Base-by-base conservation (phyloP, 208 protist genomes). In the Wallacemonas sp. region DNA sequence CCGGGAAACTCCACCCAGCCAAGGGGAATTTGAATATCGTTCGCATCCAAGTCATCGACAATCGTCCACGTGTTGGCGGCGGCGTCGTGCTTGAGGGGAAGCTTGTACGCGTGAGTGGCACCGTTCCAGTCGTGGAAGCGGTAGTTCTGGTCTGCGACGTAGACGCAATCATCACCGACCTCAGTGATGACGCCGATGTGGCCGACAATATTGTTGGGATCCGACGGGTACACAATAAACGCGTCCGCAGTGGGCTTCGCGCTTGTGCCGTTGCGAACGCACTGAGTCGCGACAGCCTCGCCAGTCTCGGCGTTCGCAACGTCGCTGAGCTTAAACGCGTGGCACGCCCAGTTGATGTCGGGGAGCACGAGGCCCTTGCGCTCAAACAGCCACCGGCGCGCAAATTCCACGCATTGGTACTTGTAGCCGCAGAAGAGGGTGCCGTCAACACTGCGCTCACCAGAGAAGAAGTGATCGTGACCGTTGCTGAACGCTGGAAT, bases 341-440 rank as follows among this genome's bases (percentile, higher is more conserved):
- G 79, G 54, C 78, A 86, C 10, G 91, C 91, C 86, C 85, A 91
- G 54, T 87, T 81, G 14, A 96, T 79, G 16, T 96, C 86, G 4
- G 85, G 86, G 5, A 96, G 80, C 61, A 92, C 70, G 20, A 96
- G 77, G 0, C 77, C 77, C 57, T 96, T 96, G 33, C 80, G 77
- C 72, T 90, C 76, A 66, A 82, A 80, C 45, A 96, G 65, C 86
- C 87, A 93, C 38, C 91, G 91, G 18, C 91, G 91, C 11, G 87
- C 91, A 49, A 94, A 96, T 72, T 96, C 91, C 20, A 94, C 87
- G 59, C 87, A 96, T 69, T 96, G 91, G 64, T 93, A 96, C 76
- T 94, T 94, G 70, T 89, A 96, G 33, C 91, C 91, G 67, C 74
- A 93, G 64, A 92, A 94, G 45, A 96, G 48, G 65, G 83, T 76